A percentile compares a stretch with the other conserved stretches of the same genome.
These are phyloP conservation scores for Plantago elongata DNA, from an alignment of 257 asterid species.

Conservation along the genomic window DNA sequence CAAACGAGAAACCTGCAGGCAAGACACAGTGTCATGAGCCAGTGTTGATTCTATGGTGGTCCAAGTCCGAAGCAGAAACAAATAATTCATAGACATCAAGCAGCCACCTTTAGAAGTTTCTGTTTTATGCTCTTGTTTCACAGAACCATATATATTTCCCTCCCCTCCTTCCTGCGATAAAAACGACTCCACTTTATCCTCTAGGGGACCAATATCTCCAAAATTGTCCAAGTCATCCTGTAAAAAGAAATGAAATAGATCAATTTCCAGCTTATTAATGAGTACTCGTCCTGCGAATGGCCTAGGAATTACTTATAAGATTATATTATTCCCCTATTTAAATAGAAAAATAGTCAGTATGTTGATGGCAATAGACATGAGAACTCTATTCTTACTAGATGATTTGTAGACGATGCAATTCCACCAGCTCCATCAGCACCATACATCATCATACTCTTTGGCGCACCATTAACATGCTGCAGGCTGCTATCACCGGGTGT, in stretches of 20 bases:
- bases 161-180: constrained; percentile 87
- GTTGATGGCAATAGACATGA: constrained; percentile 9
- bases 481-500: constrained; percentile 93
- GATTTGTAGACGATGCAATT: constrained; percentile 82
- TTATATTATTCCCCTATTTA: constrained; percentile 1
- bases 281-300: background rate
- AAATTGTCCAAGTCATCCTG: constrained; percentile 96
- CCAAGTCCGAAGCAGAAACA: constrained; percentile 11
- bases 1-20: constrained; percentile 64
- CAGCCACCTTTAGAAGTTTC: constrained; percentile 69
- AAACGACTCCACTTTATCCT: constrained; percentile 91
- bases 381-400: constrained; percentile 54
- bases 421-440: constrained; percentile 90
- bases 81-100: constrained; percentile 15
- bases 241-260: constrained; percentile 13
- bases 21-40: constrained; percentile 4
- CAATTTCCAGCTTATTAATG: too few relatives aligned
- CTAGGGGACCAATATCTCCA: constrained; percentile 82
- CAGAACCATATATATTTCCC: constrained; percentile 71
- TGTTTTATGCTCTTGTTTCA: constrained; percentile 68
- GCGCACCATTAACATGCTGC: constrained; percentile 63
- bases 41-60: constrained; percentile 5
- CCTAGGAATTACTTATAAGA: background rate
- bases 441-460: constrained; percentile 77
- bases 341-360: constrained; percentile 6